Evolutionary conservation across 768 basidiomycete species (phyloP).

Genomic region (Lentinula sp.): DNA sequence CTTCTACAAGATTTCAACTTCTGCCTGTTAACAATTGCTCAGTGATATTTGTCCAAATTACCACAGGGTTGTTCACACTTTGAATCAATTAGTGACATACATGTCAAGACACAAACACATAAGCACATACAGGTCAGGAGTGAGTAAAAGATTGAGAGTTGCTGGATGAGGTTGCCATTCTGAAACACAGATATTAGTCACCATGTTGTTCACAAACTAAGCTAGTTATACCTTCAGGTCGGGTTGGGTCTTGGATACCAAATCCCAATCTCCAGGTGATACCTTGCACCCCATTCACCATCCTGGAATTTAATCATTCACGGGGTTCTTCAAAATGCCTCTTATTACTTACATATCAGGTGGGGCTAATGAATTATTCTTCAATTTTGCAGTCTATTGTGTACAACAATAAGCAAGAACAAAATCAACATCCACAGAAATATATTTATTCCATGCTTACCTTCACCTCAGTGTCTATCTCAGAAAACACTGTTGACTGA

Average conservation of each 20-base stretch:
- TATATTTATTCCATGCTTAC: conserved; percentile 13
- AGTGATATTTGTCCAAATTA: conserved; percentile 3
- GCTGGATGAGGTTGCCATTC: conserved; percentile 30
- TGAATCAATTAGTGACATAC: background rate
- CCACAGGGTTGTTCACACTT: conserved; percentile 6
- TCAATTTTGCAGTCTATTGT: conserved; percentile 41
- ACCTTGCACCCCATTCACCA: conserved; percentile 52
- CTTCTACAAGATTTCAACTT: background rate
- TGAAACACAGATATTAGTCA: background rate
- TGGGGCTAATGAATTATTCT: conserved; percentile 49
- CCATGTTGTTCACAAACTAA: background rate
- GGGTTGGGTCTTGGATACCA: conserved; percentile 41
- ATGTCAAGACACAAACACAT: background rate
- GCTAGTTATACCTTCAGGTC: conserved; percentile 44
- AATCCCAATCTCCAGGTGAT: conserved; percentile 63
- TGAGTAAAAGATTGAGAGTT: conserved; percentile 23
- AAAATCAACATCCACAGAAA: background rate
- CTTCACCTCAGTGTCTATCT: conserved; percentile 58
- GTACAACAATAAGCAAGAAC: background rate
- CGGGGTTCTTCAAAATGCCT: background rate
- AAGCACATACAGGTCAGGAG: conserved; percentile 21
- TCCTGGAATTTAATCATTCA: conserved; percentile 20
- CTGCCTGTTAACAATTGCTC: background rate
- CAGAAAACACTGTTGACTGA: conserved; percentile 50
- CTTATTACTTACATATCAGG: conserved; percentile 42